Evolutionary conservation across 192 early-diverging fungal genomes (phyloP), one percentile per base, ranked within the genome.

Genomic region (Backusella sp.): DNA sequence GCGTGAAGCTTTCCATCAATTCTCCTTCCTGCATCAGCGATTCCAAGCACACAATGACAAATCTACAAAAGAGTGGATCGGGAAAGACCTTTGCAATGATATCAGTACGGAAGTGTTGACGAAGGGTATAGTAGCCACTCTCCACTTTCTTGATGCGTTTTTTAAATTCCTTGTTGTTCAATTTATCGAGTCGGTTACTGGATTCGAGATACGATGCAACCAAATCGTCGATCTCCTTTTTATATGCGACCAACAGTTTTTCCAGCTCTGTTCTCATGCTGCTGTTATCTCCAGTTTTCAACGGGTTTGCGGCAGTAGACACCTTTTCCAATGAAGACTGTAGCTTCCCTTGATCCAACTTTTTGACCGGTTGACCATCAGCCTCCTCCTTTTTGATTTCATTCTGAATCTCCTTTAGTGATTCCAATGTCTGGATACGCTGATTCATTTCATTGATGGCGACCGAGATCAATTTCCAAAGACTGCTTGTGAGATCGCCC

Each of bases 11-110:
- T 66, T 94, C 93, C 71, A 90, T 76, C 23, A 90, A 85, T 82
- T 94, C 91, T 1, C 90, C 93, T 83, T 94, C 93, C 32, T 89
- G 88, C 86, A 93, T 90, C 72, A 94, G 73, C 23, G 91, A 83
- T 35, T 88, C 90, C 23, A 93, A 76, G 42, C 88, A 91, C 41
- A 87, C 88, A 1, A 88, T 76, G 7, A 83, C 86, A 37, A 93
- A 84, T 86, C 86, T 81, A 35, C 76, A 77, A 72, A 81, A 81
- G 15, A 72, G 19, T 21, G 59, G 41, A 56, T 81, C 80, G 4
- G 80, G 69, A 19, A 77, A 81, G 23, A 81, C 70, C 23, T 77
- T 77, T 36, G 70, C 30, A 7, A 69, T 74, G 85, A 89, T 44
- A 81, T 86, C 78, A 85, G 66, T 66, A 9, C 74, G 87, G 28